phyloP scores from a whole-genome alignment of 257 asterid species.

The Jasminum sambac region DNA sequence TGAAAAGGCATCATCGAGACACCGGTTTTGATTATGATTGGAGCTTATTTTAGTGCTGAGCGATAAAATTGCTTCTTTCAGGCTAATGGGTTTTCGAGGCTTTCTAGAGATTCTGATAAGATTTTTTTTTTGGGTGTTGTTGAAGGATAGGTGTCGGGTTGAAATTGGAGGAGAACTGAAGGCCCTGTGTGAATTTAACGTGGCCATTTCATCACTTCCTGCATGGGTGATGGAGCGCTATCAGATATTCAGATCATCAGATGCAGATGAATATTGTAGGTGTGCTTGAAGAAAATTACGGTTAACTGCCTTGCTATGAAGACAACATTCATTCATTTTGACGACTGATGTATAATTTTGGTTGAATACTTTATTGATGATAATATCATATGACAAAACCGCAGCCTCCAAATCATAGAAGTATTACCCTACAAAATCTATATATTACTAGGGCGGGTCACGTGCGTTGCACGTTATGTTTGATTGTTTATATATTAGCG shows the following conservation, averaged over 20 bases:
- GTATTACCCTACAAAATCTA: too few species aligned
- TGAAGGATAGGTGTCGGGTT: slow-evolving; percentile 24
- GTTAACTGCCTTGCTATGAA: too few species aligned
- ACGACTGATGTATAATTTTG: too few species aligned
- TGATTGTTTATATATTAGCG: too few species aligned
- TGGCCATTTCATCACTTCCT: slow-evolving; percentile 31
- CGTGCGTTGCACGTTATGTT: too few species aligned
- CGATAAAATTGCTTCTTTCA: slow-evolving; percentile 38
- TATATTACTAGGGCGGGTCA: too few species aligned
- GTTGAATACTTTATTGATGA: too few species aligned
- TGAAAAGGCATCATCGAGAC: slow-evolving; percentile 55
- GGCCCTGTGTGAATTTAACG: slow-evolving; percentile 32
- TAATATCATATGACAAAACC: too few species aligned
- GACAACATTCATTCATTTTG: too few species aligned
- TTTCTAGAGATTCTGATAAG: slow-evolving; percentile 22
- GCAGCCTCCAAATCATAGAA: too few species aligned
- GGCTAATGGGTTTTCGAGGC: slow-evolving; percentile 21
- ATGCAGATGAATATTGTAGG: neutral
- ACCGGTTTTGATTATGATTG: slow-evolving; percentile 22
- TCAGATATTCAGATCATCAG: too few species aligned
- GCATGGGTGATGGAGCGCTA: neutral
- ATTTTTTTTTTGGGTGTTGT: slow-evolving; percentile 14
- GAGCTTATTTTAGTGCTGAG: slow-evolving; percentile 27
- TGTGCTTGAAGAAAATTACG: slow-evolving; percentile 3
- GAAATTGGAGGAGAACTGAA: slow-evolving; percentile 30